A percentile compares a stretch with the other conserved stretches of the same genome.
Evolutionary conservation across 2,329 filamentous ascomycete species (phyloP).

Genomic region (Diaporthe amygdali): DNA sequence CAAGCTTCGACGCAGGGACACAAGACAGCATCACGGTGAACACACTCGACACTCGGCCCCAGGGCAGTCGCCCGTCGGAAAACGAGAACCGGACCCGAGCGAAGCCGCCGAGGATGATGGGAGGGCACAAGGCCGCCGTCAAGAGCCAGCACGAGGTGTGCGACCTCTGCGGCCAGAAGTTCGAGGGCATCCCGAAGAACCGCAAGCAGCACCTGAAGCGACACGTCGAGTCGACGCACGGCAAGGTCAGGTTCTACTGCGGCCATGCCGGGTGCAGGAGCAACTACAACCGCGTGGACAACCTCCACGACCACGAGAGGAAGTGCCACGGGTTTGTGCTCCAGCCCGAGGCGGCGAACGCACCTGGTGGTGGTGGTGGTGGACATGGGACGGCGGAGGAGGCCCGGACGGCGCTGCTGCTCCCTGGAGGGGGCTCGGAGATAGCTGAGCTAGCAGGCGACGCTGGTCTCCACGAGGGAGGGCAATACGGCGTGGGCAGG

Average conservation of each 20-base stretch:
- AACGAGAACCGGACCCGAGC: not conserved
- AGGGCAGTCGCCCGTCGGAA: not conserved
- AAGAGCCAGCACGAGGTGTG: not conserved
- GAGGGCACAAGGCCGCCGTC: not conserved
- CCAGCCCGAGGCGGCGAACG: not conserved
- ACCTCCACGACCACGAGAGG: conserved; percentile 3
- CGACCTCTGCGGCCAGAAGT: not conserved
- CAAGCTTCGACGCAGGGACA: not conserved
- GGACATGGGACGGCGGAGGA: too few relatives aligned
- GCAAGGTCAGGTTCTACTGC: not conserved
- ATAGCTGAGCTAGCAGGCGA: not conserved
- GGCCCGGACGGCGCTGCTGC: too few relatives aligned
- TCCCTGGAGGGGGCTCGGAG: not conserved
- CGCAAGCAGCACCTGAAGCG: conserved; percentile 12
- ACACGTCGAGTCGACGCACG: not conserved
- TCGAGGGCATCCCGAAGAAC: not conserved
- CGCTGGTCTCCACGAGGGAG: not conserved
- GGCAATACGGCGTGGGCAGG: not conserved
- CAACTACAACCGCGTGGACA: conserved; percentile 10
- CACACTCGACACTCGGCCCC: not conserved
- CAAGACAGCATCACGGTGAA: conserved; percentile 1
- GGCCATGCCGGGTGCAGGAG: not conserved
- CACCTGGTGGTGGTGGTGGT: not conserved
- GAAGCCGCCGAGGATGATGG: not conserved
- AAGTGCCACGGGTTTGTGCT: not conserved